Base-by-base conservation (phyloP, 2,329 filamentous ascomycete genomes). In the Cladosporium sp. region DNA sequence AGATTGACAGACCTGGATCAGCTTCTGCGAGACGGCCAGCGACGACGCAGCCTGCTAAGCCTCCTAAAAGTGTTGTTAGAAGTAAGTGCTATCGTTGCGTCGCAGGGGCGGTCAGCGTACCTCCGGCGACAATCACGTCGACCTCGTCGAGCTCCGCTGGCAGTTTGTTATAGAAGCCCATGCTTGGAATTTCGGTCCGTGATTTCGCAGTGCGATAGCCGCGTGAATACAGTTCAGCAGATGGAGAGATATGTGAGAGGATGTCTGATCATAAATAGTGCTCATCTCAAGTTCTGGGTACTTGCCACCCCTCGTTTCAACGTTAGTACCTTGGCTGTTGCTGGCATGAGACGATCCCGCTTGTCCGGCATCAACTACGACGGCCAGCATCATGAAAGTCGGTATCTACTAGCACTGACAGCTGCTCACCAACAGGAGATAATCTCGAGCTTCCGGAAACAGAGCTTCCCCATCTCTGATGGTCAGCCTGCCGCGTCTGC, bases 61-160 rank as follows among this genome's bases (percentile, higher is more conserved):
- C 78, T 55, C 78, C 78, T 74, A 55, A 57, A n/a, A 39, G 10
- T 20, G 5, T 15, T 17, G 19, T 53, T 32, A 53, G 36, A 24
- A 6, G 17, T 45, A 24, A 6, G 17, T 45, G 42, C 6, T 19
- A 13, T 7, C 19, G 19, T 7, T 25, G 19, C 22, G 42, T n/a
- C 15, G 15, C 22, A 19, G 12, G 1, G 9, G 7, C 1, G 24
- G 4, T 9, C 13, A 19, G 4, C 22, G 19, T 66, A 75, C 76
- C 76, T 65, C 79, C 79, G 3, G 77, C 77, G 56, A 82, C 75
- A 58, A 82, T 78, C 47, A 82, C 73, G 58, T 82, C 80, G 17
- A 81, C 77, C 60, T 79, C 77, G 35, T 73, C 58, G 17, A 76
- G 61, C 12, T 67, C 67, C 25, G 74, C 71, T 47, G 72, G 71